Percentiles rank a stretch among this genome's conserved stretches.
These are phyloP conservation scores for Leishmania lainsoni DNA, from an alignment of 208 protist species.

Conservation along the genomic window DNA sequence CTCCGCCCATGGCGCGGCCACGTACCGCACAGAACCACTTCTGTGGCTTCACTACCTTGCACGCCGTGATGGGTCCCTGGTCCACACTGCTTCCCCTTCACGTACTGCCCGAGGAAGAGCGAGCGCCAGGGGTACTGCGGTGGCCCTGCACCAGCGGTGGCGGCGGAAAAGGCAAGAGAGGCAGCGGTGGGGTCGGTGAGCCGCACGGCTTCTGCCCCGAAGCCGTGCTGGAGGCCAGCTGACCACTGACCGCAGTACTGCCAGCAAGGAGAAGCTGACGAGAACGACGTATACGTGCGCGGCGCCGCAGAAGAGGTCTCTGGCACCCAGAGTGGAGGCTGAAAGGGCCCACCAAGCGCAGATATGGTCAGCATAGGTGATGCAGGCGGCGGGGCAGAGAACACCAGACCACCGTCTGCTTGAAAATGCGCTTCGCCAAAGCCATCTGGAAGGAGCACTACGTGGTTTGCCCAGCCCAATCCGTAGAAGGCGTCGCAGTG, in stretches of 20 bases:
- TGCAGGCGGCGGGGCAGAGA: not conserved
- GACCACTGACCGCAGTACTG: slow-evolving; percentile 68
- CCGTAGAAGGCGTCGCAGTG: slow-evolving; percentile 15
- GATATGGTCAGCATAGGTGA: not conserved
- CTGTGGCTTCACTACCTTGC: slow-evolving; percentile 48
- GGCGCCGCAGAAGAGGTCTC: not conserved
- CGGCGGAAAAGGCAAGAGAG: slow-evolving; percentile 3
- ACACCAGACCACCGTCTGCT: not conserved
- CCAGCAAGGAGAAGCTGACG: slow-evolving; percentile 1
- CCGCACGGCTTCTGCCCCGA: slow-evolving; percentile 52
- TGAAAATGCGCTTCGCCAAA: slow-evolving; percentile 35
- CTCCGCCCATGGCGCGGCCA: slow-evolving; percentile 35
- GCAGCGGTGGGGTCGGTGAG: slow-evolving; percentile 18
- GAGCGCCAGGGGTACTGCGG: slow-evolving; percentile 42
- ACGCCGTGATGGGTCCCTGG: slow-evolving; percentile 32
- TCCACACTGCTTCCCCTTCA: slow-evolving; percentile 38
- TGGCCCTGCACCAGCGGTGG: slow-evolving; percentile 19
- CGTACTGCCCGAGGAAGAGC: slow-evolving; percentile 53
- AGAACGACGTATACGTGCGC: not conserved
- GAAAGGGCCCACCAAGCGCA: slow-evolving; percentile 1
- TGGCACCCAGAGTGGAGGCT: slow-evolving; percentile 23
- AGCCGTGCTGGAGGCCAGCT: slow-evolving; percentile 56
- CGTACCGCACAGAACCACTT: slow-evolving; percentile 49
- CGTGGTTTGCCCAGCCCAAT: slow-evolving; percentile 25
- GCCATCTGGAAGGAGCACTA: slow-evolving; percentile 33